Percentiles rank a stretch among this genome's conserved stretches.
Conservation (phyloP, 2,329 filamentous ascomycete species). For the Aspergillus sp. region DNA sequence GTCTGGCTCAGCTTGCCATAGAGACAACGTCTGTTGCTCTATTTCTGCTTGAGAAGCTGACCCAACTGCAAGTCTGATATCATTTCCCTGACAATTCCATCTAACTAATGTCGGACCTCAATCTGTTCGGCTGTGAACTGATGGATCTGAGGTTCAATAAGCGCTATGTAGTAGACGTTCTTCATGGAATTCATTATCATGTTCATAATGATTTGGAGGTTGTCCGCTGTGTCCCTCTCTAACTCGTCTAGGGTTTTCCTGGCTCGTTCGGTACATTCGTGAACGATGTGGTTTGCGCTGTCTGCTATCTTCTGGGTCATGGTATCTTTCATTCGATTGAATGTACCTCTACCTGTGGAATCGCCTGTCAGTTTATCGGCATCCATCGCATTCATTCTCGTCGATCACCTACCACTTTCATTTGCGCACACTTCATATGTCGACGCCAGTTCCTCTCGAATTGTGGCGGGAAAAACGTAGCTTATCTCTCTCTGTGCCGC, state of each 20-base stretch:
- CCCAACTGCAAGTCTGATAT: slow-evolving; percentile 5
- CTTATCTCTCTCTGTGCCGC: not conserved
- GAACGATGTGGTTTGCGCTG: not conserved
- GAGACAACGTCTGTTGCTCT: not conserved
- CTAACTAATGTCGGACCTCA: not conserved
- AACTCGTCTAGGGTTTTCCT: not conserved
- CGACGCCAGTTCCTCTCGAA: not conserved
- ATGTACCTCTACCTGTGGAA: not conserved
- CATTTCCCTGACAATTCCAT: not conserved
- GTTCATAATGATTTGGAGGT: not conserved
- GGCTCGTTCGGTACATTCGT: not conserved
- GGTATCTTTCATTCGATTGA: not conserved
- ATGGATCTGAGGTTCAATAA: slow-evolving; percentile 5
- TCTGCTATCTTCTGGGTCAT: not conserved
- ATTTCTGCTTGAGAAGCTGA: not conserved
- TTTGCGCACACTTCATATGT: slow-evolving; percentile 2
- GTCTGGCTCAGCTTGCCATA: not conserved
- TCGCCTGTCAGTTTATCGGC: too few relatives aligned
- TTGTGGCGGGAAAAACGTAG: not conserved
- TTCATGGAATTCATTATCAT: not conserved
- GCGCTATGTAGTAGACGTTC: slow-evolving; percentile 9
- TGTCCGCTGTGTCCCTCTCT: not conserved
- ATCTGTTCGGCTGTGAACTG: slow-evolving; percentile 1
- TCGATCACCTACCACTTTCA: not conserved
- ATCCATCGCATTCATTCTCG: not conserved